Conservation (phyloP, 768 basidiomycete genomes). For the Hydnomerulius pinastri region DNA sequence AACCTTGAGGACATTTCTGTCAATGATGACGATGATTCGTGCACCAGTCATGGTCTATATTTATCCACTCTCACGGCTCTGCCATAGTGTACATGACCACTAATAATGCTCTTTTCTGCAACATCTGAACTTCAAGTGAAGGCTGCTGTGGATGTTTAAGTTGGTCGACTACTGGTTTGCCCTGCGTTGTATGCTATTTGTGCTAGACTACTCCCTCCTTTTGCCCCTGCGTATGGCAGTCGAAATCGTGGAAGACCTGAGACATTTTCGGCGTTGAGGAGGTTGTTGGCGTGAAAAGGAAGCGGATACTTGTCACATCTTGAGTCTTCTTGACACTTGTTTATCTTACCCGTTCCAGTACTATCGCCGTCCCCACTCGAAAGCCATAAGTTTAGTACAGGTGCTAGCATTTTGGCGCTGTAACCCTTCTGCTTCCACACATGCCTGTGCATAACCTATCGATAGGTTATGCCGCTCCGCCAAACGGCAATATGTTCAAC, state of each 20-base stretch:
- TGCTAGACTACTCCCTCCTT: too few species aligned
- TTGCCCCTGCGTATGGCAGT: neutral
- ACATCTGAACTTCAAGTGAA: too few species aligned
- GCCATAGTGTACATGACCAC: too few species aligned
- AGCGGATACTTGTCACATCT: neutral
- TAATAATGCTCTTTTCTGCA: too few species aligned
- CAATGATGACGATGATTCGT: too few species aligned
- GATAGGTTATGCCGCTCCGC: constrained; percentile 1
- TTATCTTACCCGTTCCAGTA: neutral
- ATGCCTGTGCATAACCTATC: neutral
- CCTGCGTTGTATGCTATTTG: too few species aligned
- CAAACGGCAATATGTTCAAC: constrained; percentile 9
- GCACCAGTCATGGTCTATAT: too few species aligned
- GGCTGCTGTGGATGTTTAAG: too few species aligned
- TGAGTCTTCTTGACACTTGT: constrained; percentile 16
- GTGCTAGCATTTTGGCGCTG: neutral
- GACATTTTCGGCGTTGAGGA: neutral
- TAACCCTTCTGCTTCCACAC: constrained; percentile 1
- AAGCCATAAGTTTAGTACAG: neutral
- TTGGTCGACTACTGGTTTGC: too few species aligned
- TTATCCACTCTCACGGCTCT: too few species aligned
- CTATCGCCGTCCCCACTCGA: neutral
- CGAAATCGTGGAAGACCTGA: neutral
- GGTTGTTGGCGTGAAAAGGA: neutral
- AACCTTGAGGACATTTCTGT: too few species aligned